phyloP scores from a whole-genome alignment of 768 basidiomycete species.

The Terana coerulea region DNA sequence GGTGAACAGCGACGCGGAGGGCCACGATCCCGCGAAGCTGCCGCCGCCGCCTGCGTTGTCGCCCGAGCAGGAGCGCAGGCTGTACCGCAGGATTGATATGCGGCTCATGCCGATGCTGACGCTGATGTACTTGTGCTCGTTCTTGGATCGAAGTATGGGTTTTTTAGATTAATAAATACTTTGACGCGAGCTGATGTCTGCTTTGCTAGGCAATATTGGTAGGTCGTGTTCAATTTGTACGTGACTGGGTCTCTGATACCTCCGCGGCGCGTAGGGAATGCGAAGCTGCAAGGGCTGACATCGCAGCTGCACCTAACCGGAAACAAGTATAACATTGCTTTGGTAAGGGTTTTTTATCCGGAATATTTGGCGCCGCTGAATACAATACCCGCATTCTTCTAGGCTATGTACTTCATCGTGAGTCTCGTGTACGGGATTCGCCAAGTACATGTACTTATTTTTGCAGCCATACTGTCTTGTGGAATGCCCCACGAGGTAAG shows the following conservation, averaged over 20 bases:
- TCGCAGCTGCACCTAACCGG: constrained; percentile 26
- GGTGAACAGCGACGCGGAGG: neutral
- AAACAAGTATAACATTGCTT: constrained; percentile 18
- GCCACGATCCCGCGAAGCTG: constrained; percentile 18
- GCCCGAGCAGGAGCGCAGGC: constrained; percentile 39
- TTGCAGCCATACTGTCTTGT: constrained; percentile 54
- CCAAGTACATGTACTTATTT: neutral
- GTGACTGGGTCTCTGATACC: neutral
- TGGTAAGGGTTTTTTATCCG: constrained; percentile 9
- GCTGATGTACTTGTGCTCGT: constrained; percentile 27
- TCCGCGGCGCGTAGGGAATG: constrained; percentile 14
- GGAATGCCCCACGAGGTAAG: constrained; percentile 65
- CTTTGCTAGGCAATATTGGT: neutral
- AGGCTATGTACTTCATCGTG: constrained; percentile 73
- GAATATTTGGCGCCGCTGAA: too few relatives aligned
- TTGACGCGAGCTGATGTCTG: neutral
- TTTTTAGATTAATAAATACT: neutral
- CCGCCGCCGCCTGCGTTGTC: constrained; percentile 45
- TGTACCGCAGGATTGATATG: constrained; percentile 21
- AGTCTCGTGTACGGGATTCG: constrained; percentile 21
- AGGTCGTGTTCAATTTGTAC: neutral
- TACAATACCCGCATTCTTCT: neutral
- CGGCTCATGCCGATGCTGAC: constrained; percentile 27
- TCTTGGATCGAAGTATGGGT: constrained; percentile 25
- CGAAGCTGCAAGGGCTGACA: constrained; percentile 27